Evolutionary conservation across 352 stramenopile species (phyloP).

Genomic region (Pythium diclinum): DNA sequence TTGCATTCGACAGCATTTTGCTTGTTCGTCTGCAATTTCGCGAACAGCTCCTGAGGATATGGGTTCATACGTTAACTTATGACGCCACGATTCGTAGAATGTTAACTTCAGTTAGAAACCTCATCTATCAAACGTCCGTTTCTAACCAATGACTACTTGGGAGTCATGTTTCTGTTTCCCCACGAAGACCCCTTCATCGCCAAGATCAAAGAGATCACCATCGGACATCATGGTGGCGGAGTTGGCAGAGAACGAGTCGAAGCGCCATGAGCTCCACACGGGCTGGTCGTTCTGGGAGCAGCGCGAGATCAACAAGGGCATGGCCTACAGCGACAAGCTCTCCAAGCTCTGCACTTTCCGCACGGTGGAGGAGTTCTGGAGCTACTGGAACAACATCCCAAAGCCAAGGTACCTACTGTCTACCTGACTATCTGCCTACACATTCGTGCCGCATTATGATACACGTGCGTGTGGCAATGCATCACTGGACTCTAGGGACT

Average conservation of each 20-base stretch:
- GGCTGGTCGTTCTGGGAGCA: constrained; percentile 88
- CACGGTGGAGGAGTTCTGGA: constrained; percentile 89
- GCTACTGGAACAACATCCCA: constrained; percentile 90
- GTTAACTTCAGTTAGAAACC: neutral
- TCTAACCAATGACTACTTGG: constrained; percentile 5
- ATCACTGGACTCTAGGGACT: neutral
- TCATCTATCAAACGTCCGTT: neutral
- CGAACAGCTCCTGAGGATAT: too few relatives aligned
- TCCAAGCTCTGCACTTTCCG: constrained; percentile 86
- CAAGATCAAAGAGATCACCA: constrained; percentile 16
- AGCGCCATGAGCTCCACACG: constrained; percentile 72
- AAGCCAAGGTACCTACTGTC: constrained; percentile 59
- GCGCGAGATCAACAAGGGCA: constrained; percentile 68
- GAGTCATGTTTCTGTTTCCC: constrained; percentile 7
- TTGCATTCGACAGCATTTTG: too few relatives aligned
- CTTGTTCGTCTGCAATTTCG: too few relatives aligned
- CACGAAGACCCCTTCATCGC: neutral
- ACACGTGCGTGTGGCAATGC: neutral
- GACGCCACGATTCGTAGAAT: too few relatives aligned
- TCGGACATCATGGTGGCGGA: constrained; percentile 16
- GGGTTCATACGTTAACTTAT: too few relatives aligned
- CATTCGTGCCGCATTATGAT: neutral
- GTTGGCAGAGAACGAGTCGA: constrained; percentile 41
- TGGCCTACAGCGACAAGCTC: constrained; percentile 85
- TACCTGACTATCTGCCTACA: too few relatives aligned